Base-by-base conservation (phyloP, 148 eudicot species). In the Oxyria digyna region DNA sequence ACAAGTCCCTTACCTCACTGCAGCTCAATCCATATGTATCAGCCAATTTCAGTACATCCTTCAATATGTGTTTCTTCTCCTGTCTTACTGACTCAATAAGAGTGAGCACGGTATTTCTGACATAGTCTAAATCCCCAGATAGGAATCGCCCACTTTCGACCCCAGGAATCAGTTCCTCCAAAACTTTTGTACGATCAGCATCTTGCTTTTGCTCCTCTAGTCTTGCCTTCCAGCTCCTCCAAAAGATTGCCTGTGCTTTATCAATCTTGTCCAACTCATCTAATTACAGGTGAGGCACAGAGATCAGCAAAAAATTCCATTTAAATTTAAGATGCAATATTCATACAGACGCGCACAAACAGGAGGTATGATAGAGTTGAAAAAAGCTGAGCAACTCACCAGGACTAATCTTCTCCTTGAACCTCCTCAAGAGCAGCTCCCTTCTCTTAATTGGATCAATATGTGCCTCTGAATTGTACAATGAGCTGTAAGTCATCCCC, bases 191-290 rank as follows among this genome's bases (percentile, higher is more conserved):
- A 62, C 85, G 88, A 74, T 91, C 97, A 38, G 99, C 87, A 41
- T 82, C 75, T 42, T 73, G 87, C 81, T 85, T 95, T 76, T 91
- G 97, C 73, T 88, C 90, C 74, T 88, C 96, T 62, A 95, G 46
- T 81, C 87, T 95, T 80, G 78, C 40, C 76, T 95, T 91, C 99
- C 99, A 95, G 54, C 88, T 93, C 72, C 90, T 91, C 99, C 99
- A 95, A 83, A 95, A 95, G 18, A 91, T 78, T 29, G 97, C 82
- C 64, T 95, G 99, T 77, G 85, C 85, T 77, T 80, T 79, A 63
- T 88, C 89, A 65, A 88, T 74, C 71, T 81, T 83, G 65, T 82
- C 88, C 70, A 84, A 72, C 52, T 88, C 96, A 84, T 91, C 99
- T 91, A 80, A 52, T 72, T 68, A 17, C 33, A 69, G 59, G 45